Percentiles rank a stretch among this genome's conserved stretches.
phyloP scores from a whole-genome alignment of 2,329 filamentous ascomycete genomes.

The Emergomyces orientalis region DNA sequence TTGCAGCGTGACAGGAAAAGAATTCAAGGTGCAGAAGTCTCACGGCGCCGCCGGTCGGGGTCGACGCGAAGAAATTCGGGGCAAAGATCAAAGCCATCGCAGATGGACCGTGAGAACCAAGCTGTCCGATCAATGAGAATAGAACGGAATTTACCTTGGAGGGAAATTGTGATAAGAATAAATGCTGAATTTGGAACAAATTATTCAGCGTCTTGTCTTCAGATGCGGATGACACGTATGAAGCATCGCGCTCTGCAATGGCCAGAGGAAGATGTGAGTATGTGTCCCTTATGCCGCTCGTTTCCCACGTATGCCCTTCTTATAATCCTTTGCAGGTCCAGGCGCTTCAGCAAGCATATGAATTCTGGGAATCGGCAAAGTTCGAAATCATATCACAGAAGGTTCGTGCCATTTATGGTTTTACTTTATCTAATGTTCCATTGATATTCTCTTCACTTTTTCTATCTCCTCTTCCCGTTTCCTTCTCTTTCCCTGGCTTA shows the following conservation, averaged over 20 bases:
- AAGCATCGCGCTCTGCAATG: slow-evolving; percentile 29
- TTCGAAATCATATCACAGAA: slow-evolving; percentile 32
- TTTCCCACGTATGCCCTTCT: slow-evolving; percentile 6
- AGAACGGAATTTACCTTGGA: slow-evolving; percentile 36
- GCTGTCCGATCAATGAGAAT: slow-evolving; percentile 30
- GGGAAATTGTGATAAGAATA: slow-evolving; percentile 29
- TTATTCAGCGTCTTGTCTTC: slow-evolving; percentile 31
- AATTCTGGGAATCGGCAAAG: slow-evolving; percentile 31
- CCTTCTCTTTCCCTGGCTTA: slow-evolving; percentile 4
- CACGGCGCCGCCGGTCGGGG: slow-evolving; percentile 19
- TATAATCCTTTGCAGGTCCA: slow-evolving; percentile 23
- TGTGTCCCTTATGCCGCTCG: slow-evolving; percentile 20
- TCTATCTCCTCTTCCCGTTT: slow-evolving; percentile 17
- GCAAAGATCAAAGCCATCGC: slow-evolving; percentile 18
- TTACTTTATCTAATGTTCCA: slow-evolving; percentile 1
- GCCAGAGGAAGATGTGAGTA: slow-evolving; percentile 39
- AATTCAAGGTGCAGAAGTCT: slow-evolving; percentile 19
- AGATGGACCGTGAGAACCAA: slow-evolving; percentile 10
- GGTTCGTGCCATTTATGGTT: slow-evolving; percentile 18
- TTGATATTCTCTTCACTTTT: background rate
- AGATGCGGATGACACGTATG: slow-evolving; percentile 33
- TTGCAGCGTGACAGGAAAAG: slow-evolving; percentile 30
- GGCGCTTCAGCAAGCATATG: slow-evolving; percentile 29
- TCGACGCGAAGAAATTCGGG: slow-evolving; percentile 24
- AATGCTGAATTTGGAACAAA: slow-evolving; percentile 30